Percentiles rank a stretch among this genome's conserved stretches.
phyloP scores from a whole-genome alignment of 129 eudicot species.

The Pulicaria dysenterica region DNA sequence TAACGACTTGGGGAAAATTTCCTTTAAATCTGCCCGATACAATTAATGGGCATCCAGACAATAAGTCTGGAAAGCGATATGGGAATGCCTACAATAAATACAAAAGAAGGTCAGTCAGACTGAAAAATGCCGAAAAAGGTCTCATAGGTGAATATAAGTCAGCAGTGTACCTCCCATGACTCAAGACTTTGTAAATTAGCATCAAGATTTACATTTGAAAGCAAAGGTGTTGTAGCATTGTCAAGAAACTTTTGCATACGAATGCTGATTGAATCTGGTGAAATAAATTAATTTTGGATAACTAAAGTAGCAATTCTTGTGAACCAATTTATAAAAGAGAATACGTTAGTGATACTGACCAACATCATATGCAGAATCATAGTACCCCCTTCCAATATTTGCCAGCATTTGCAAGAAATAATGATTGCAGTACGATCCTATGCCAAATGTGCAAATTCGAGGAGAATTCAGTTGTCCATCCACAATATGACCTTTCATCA shows the following conservation, averaged over 20 bases:
- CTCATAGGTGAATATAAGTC: neutral
- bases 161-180: slow-evolving; percentile 59
- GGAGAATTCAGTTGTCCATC: slow-evolving; percentile 47
- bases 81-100: slow-evolving; percentile 61
- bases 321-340: neutral
- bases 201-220: slow-evolving; percentile 69
- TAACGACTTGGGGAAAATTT: slow-evolving; percentile 51
- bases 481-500: slow-evolving; percentile 41
- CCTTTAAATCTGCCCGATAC: slow-evolving; percentile 86
- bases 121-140: neutral
- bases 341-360: slow-evolving; percentile 48
- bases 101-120: neutral
- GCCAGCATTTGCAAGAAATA: slow-evolving; percentile 91
- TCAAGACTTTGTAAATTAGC: slow-evolving; percentile 47
- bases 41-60: slow-evolving; percentile 57
- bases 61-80: slow-evolving; percentile 51
- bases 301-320: neutral
- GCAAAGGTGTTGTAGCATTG: slow-evolving; percentile 56
- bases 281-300: slow-evolving; percentile 18
- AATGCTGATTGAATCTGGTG: slow-evolving; percentile 58
- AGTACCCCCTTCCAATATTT: slow-evolving; percentile 76
- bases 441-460: slow-evolving; percentile 87
- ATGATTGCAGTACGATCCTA: slow-evolving; percentile 91
- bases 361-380: slow-evolving; percentile 72
- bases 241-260: slow-evolving; percentile 58